Percentiles rank a stretch among this genome's conserved stretches.
These are phyloP conservation scores for Aspergillus udagawae DNA, from an alignment of 2,329 filamentous ascomycete genomes.

Conservation along the genomic window DNA sequence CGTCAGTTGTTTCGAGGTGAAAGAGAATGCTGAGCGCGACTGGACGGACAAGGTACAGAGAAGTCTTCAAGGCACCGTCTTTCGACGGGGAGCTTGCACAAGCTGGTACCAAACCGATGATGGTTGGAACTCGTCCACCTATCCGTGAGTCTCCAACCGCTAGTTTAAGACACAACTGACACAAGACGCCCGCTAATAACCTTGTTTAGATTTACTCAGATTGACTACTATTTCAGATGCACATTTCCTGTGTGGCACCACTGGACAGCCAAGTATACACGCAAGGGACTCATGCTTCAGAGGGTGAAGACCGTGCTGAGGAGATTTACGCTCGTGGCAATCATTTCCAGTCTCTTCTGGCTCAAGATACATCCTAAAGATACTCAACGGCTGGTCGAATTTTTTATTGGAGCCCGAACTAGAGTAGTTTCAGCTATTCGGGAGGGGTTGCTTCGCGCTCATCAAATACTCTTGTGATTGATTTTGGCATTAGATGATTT, in stretches of 20 bases:
- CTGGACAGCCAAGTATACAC: conserved; percentile 51
- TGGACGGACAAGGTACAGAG: conserved; percentile 49
- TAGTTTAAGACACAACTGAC: not conserved
- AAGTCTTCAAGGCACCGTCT: conserved; percentile 45
- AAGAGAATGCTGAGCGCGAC: conserved; percentile 43
- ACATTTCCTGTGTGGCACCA: conserved; percentile 53
- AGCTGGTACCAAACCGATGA: conserved; percentile 49
- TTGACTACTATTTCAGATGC: conserved; percentile 49
- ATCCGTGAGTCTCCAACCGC: conserved; percentile 36
- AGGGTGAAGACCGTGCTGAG: conserved; percentile 16
- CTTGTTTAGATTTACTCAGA: conserved; percentile 43
- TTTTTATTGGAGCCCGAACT: conserved; percentile 7
- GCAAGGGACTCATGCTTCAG: conserved; percentile 41
- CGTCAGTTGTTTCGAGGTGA: conserved; percentile 46
- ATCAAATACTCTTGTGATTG: not conserved
- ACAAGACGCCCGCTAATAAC: not conserved
- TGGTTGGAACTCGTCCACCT: conserved; percentile 49
- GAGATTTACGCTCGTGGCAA: conserved; percentile 15
- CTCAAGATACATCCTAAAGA: conserved; percentile 1
- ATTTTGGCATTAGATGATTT: not conserved
- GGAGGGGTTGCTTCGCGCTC: not conserved
- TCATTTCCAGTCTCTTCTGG: conserved; percentile 16
- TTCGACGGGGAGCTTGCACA: conserved; percentile 42
- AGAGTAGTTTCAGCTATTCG: conserved; percentile 9
- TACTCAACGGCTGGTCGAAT: conserved; percentile 6